These are phyloP conservation scores for Alternaria brassicae DNA, from an alignment of 2,329 filamentous ascomycete genomes.

Conservation along the genomic window DNA sequence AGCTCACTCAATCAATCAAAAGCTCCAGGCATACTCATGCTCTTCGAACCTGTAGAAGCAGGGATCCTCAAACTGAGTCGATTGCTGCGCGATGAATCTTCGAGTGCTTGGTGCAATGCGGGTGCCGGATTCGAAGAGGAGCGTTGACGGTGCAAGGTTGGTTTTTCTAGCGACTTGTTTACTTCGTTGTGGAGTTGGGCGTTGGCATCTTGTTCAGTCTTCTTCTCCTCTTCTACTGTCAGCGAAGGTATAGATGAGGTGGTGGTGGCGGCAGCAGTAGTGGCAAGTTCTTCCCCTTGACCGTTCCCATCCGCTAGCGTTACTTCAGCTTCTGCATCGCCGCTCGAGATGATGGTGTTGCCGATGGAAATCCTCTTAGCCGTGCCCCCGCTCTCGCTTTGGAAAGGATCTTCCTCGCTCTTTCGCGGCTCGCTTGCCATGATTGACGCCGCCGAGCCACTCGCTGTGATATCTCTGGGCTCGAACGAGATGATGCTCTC, in stretches of 20 bases:
- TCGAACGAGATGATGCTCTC: slow-evolving; percentile 40
- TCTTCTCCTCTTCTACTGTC: slow-evolving; percentile 39
- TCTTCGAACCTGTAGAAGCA: slow-evolving; percentile 24
- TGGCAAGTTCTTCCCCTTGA: not conserved
- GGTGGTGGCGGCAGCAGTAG: not conserved
- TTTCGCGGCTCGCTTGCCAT: slow-evolving; percentile 18
- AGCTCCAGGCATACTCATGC: slow-evolving; percentile 17
- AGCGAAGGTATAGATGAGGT: slow-evolving; percentile 14
- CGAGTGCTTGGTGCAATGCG: slow-evolving; percentile 32
- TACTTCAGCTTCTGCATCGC: slow-evolving; percentile 10
- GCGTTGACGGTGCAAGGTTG: slow-evolving; percentile 28
- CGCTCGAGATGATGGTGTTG: slow-evolving; percentile 42
- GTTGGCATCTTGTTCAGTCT: slow-evolving; percentile 45
- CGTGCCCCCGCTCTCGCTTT: slow-evolving; percentile 29
- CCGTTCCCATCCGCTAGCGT: not conserved
- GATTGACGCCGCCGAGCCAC: slow-evolving; percentile 11
- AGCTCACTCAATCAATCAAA: slow-evolving; percentile 11
- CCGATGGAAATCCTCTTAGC: slow-evolving; percentile 49
- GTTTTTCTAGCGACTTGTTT: slow-evolving; percentile 29
- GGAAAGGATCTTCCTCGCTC: slow-evolving; percentile 47
- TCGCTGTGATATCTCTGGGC: slow-evolving; percentile 24
- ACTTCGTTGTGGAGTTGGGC: slow-evolving; percentile 46
- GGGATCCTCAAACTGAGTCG: slow-evolving; percentile 45
- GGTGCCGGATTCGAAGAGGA: slow-evolving; percentile 37
- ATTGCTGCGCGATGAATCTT: slow-evolving; percentile 28